Evolutionary conservation across 139 green algal species (phyloP).

Genomic region (Picochlorum sp.): DNA sequence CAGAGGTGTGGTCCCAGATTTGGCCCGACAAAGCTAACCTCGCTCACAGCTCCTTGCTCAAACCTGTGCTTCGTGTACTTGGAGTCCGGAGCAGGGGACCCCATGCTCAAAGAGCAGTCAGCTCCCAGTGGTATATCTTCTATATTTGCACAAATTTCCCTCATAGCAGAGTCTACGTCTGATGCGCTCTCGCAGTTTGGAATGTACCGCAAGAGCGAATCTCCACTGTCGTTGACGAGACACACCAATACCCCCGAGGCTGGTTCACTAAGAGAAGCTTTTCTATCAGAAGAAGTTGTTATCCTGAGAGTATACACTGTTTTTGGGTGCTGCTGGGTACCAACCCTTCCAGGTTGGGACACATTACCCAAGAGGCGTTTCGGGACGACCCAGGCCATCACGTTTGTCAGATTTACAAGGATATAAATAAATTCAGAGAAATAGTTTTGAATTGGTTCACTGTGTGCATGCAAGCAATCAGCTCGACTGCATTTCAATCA

Average conservation of each 20-base stretch:
- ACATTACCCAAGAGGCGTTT: neutral
- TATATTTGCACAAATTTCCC: conserved; percentile 39
- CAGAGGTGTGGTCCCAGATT: conserved; percentile 59
- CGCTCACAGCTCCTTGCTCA: conserved; percentile 59
- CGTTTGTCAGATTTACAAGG: too few relatives aligned
- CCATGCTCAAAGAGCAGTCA: conserved; percentile 26
- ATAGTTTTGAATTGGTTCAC: too few relatives aligned
- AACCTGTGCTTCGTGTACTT: conserved; percentile 40
- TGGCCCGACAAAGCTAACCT: conserved; percentile 47
- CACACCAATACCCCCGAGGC: conserved; percentile 45
- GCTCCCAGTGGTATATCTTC: conserved; percentile 7
- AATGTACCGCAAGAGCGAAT: conserved; percentile 41
- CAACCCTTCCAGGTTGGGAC: too few relatives aligned
- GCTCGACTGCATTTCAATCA: too few relatives aligned
- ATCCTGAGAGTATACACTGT: conserved; percentile 64
- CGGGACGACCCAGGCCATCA: neutral
- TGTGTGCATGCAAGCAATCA: too few relatives aligned
- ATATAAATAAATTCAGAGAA: too few relatives aligned
- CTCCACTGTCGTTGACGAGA: conserved; percentile 42
- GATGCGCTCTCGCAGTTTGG: conserved; percentile 36
- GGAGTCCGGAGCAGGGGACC: neutral
- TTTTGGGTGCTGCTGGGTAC: neutral
- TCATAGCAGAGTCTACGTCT: conserved; percentile 18
- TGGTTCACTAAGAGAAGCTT: conserved; percentile 37
- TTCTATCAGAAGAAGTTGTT: conserved; percentile 34